Evolutionary conservation across 805 yeast genomes (phyloP).

Genomic region (Pichia membranifaciens): DNA sequence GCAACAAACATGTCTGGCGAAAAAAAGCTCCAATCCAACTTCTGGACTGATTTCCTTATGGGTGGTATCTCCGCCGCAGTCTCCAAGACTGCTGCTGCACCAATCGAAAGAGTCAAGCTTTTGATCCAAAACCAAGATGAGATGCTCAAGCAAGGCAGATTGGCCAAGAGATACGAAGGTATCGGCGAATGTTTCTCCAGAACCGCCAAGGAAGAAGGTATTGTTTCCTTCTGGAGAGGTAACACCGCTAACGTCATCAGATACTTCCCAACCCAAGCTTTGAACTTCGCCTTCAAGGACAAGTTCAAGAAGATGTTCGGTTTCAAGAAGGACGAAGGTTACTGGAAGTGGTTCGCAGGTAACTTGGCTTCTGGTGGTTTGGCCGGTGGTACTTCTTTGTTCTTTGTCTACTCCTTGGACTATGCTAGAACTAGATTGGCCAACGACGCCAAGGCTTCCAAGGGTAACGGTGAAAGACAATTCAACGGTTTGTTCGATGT

Average conservation of each 20-base stretch:
- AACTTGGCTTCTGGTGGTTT: slow-evolving; percentile 98
- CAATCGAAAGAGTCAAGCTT: slow-evolving; percentile 93
- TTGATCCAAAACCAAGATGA: slow-evolving; percentile 97
- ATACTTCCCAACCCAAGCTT: slow-evolving; percentile 99
- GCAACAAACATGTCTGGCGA: slow-evolving; percentile 31
- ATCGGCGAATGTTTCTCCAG: slow-evolving; percentile 89
- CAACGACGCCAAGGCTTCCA: slow-evolving; percentile 89
- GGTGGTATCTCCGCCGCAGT: slow-evolving; percentile 99
- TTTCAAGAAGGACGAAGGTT: slow-evolving; percentile 92
- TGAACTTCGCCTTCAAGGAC: slow-evolving; percentile 98
- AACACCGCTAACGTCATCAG: slow-evolving; percentile 98
- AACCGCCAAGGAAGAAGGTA: slow-evolving; percentile 92
- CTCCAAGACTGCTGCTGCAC: slow-evolving; percentile 96
- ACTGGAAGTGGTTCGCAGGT: slow-evolving; percentile 94
- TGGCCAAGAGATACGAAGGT: slow-evolving; percentile 81
- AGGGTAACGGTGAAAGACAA: slow-evolving; percentile 77
- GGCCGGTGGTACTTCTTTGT: slow-evolving; percentile 94
- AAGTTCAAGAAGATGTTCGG: slow-evolving; percentile 93
- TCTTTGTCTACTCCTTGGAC: slow-evolving; percentile 94
- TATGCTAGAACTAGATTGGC: slow-evolving; percentile 99
- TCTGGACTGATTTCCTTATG: slow-evolving; percentile 74
- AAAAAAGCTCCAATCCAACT: slow-evolving; percentile 34
- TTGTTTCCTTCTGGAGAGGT: slow-evolving; percentile 96
- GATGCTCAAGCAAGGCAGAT: slow-evolving; percentile 97
- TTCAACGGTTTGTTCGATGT: slow-evolving; percentile 97